Evolutionary conservation across 2,329 filamentous ascomycete genomes (phyloP).

Genomic region (Rutstroemia sp.): DNA sequence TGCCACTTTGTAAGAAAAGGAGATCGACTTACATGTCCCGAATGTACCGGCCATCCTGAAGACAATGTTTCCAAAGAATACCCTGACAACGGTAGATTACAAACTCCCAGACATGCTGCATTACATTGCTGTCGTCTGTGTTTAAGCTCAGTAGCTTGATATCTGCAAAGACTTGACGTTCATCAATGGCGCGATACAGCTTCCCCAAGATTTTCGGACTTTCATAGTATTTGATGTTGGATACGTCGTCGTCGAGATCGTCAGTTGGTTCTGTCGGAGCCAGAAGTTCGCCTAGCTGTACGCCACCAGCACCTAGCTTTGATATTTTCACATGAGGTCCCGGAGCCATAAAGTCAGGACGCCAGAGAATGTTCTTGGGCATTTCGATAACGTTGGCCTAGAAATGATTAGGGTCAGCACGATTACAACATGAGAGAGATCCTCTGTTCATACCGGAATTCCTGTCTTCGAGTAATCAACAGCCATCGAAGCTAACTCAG

Average conservation of each 20-base stretch:
- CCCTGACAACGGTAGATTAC: constrained; percentile 29
- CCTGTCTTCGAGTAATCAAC: constrained; percentile 76
- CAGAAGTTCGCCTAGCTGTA: background rate
- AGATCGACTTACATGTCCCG: constrained; percentile 36
- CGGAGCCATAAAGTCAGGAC: constrained; percentile 48
- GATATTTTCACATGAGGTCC: constrained; percentile 37
- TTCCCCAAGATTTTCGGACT: constrained; percentile 62
- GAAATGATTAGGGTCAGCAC: background rate
- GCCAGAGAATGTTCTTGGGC: constrained; percentile 23
- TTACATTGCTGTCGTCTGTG: constrained; percentile 13
- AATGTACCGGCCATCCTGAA: constrained; percentile 33
- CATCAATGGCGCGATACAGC: constrained; percentile 67
- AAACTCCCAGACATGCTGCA: constrained; percentile 33
- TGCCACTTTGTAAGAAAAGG: background rate
- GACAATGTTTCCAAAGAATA: constrained; percentile 34
- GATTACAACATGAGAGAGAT: background rate
- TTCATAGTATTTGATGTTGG: constrained; percentile 51
- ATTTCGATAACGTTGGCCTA: constrained; percentile 23
- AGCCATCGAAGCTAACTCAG: constrained; percentile 59
- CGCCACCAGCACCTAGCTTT: constrained; percentile 26
- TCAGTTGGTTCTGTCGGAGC: constrained; percentile 29
- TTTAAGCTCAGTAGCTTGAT: constrained; percentile 14
- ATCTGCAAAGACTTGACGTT: constrained; percentile 50
- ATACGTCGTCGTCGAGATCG: constrained; percentile 41
- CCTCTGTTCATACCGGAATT: constrained; percentile 38